Evolutionary conservation across 257 asterid species (phyloP).

Genomic region (Gynochthodes officinalis): DNA sequence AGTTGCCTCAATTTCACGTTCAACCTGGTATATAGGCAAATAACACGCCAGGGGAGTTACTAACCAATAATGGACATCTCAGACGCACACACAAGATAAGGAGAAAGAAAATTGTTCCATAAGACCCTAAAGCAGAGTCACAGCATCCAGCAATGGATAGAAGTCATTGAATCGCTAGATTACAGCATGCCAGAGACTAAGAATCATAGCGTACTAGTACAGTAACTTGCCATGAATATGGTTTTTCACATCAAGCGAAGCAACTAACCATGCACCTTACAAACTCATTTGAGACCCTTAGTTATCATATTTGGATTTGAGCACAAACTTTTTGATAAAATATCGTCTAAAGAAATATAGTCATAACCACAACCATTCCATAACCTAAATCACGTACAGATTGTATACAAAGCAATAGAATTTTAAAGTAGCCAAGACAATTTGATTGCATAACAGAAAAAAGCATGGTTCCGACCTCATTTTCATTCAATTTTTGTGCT

Average conservation of each 20-base stretch:
- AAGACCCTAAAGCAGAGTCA: not conserved
- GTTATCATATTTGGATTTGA: not conserved
- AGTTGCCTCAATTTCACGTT: constrained; percentile 37
- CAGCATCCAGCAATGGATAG: no score
- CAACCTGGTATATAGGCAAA: constrained; percentile 36
- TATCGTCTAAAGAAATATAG: not conserved
- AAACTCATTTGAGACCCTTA: not conserved
- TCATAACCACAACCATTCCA: not conserved
- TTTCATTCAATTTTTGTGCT: constrained; percentile 39
- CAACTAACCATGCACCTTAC: not conserved
- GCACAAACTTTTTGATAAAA: not conserved
- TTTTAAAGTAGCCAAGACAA: not conserved
- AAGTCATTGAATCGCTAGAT: not conserved
- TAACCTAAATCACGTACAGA: not conserved
- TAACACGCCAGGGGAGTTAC: not conserved
- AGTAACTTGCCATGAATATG: not conserved
- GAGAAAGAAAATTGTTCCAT: not conserved
- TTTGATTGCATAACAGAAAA: not conserved
- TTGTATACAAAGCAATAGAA: not conserved
- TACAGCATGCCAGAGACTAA: not conserved
- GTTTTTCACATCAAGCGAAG: not conserved
- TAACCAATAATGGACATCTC: not conserved
- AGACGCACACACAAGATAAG: not conserved
- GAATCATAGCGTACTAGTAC: not conserved
- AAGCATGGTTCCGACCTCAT: constrained; percentile 30